Base-by-base conservation (phyloP, 1,139 yeast species). In the Suhomyces maxii region DNA sequence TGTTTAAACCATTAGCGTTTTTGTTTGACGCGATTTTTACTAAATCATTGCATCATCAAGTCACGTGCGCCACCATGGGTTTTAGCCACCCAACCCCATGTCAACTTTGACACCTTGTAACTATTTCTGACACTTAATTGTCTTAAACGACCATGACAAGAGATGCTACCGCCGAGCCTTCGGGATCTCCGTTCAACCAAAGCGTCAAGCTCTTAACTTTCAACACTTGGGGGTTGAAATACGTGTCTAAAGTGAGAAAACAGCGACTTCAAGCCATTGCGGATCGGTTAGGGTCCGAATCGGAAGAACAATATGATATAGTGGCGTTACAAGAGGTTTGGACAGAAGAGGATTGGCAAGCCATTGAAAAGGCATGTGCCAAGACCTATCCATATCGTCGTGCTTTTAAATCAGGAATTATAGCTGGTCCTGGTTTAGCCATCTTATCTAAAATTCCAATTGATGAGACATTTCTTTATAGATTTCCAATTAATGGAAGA, bases 391-490 rank as follows among this genome's bases (percentile, higher is more conserved):
- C 93, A 0, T 83, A 80, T 64, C 67, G 83, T 45, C 76, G 97
- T 52, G 71, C 78, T 47, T 93, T 86, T 67, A 82, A 80, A 54
- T 79, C 95, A 3, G 99, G 99, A 1, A 88, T 93, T 8, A 57
- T 93, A 4, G 70, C 96, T 0, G 99, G 99, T 0, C 98, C 99
- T 0, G 99, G 99, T 0, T 73, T 93, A 44, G 96, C 90, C 0
- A 73, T 93, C 6, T 65, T 95, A 41, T 88, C 97, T 8, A 84
- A 87, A 56, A 80, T 88, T 55, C 97, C 97, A 3, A 89, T 93
- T 32, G 83, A 78, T 42, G 81, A 84, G 30, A 82, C 96, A 0
- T 87, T 86, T 59, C 67, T 93, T 41, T 86, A 87, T 60, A 70
- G 96, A 37, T 93, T 89, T 61, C 96, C 97, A 0, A 80, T 93